phyloP scores from a whole-genome alignment of 805 yeast genomes.

The Nematodospora valgi region DNA sequence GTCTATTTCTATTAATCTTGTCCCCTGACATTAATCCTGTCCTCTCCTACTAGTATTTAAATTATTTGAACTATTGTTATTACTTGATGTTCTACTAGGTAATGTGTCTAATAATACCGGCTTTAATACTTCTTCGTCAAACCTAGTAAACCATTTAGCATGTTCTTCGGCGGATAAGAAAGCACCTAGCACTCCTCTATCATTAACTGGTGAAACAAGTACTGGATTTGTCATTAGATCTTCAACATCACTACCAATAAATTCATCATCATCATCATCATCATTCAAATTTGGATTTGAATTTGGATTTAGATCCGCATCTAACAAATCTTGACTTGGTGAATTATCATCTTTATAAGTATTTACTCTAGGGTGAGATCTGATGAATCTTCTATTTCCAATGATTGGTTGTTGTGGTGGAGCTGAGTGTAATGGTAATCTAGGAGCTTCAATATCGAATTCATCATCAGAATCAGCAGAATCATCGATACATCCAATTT shows the following conservation, averaged over 20 bases:
- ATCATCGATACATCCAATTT: constrained; percentile 85
- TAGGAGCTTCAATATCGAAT: constrained; percentile 82
- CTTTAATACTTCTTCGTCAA: constrained; percentile 90
- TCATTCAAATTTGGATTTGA: constrained; percentile 1
- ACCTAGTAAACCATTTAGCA: constrained; percentile 87
- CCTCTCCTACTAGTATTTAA: constrained; percentile 3
- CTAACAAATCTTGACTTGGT: constrained; percentile 7
- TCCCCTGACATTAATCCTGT: neutral
- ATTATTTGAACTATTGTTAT: constrained; percentile 7
- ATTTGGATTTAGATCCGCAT: neutral
- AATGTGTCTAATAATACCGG: constrained; percentile 78
- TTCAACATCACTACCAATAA: constrained; percentile 33
- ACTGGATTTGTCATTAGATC: constrained; percentile 22
- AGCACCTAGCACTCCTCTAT: constrained; percentile 35
- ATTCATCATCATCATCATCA: constrained; percentile 18
- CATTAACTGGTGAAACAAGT: constrained; percentile 6
- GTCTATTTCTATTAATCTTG: neutral
- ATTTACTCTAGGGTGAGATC: constrained; percentile 7
- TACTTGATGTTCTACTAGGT: constrained; percentile 22
- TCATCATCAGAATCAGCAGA: constrained; percentile 81
- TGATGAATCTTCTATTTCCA: constrained; percentile 22
- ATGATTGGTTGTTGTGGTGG: constrained; percentile 10
- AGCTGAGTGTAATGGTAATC: constrained; percentile 21
- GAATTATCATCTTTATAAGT: constrained; percentile 3
- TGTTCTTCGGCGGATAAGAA: constrained; percentile 61